Base-by-base conservation (phyloP, 2,329 filamentous ascomycete species). In the Geosmithia putterillii region DNA sequence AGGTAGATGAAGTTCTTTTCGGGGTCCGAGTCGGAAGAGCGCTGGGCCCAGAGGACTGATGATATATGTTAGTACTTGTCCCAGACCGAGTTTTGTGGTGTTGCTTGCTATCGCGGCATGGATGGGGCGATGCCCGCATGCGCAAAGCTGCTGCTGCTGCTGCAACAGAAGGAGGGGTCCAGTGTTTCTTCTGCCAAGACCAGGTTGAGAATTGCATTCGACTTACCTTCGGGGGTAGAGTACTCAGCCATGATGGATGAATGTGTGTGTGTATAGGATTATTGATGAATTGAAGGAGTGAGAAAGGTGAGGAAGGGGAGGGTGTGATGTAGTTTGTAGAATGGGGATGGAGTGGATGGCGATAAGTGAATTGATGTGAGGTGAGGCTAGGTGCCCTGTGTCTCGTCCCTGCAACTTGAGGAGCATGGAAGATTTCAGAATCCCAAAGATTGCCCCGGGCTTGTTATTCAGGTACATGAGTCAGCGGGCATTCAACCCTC, bases 1-100 rank as follows among this genome's bases (percentile, higher is more conserved):
- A 98, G 76, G 73, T 88, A 94, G 74, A 98, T 71, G 70, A 87
- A 86, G 76, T 98, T 98, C 74, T 89, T 94, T 63, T 81, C 75
- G 45, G 84, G 63, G 44, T 95, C 89, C 53, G 72, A 71, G 54
- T 66, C 71, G 59, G 82, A 92, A 40, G 90, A 96, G 73, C 92
- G 89, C 74, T 98, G 92, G 52, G 92, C 90, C 92, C 92, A 98
- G 66, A 88, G 84, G 56, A 98, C 92, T 96, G 57, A 7, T 6
- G 15, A 14, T 6, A 10, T 25, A 10, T 25, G 23, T 25, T 25
- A 25, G 23, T 46, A 43, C 12, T 39, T 8, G 22, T 20, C 10
- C 32, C 37, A 23, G 38, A 42, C 19, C 38, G 21, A 32, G 38
- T 34, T 36, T 20, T 8, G 23, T 22, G 32, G 9, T 22, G 12